Conservation (phyloP, 495 filamentous ascomycete species). For the Friedmanniomyces endolithicus region DNA sequence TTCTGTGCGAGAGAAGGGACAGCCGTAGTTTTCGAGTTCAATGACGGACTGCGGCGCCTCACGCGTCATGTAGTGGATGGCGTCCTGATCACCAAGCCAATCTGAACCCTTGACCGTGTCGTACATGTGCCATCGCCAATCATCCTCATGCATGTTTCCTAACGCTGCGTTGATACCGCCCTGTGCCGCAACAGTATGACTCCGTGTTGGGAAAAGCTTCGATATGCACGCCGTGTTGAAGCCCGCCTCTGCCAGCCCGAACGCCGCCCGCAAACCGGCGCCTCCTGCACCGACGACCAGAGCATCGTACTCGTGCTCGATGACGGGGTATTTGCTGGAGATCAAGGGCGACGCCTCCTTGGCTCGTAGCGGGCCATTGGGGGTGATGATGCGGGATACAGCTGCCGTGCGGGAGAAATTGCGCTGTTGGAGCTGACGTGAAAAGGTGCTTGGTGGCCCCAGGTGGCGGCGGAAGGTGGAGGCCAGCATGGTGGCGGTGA, state of each 20-base stretch:
- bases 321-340: constrained; percentile 37
- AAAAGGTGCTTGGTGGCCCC: not conserved
- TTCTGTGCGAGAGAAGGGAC: constrained; percentile 94
- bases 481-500: constrained; percentile 9
- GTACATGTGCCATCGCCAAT: constrained; percentile 99
- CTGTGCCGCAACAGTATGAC: constrained; percentile 91
- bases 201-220: constrained; percentile 93
- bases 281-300: constrained; percentile 94
- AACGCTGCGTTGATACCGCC: constrained; percentile 93
- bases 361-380: constrained; percentile 66
- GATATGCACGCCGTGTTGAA: constrained; percentile 99
- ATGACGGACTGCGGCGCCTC: constrained; percentile 85
- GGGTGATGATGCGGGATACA: constrained; percentile 64
- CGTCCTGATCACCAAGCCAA: constrained; percentile 98
- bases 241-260: constrained; percentile 92
- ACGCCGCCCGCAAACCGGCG: constrained; percentile 87
- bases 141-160: constrained; percentile 86
- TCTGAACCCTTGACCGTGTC: constrained; percentile 98
- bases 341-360: constrained; percentile 80
- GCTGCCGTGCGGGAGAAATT: constrained; percentile 77
- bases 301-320: constrained; percentile 41
- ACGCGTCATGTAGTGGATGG: constrained; percentile 98
- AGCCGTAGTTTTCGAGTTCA: constrained; percentile 95
- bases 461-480: constrained; percentile 10
- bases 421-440: constrained; percentile 39